Evolutionary conservation across 352 stramenopile species (phyloP).

Genomic region (Globisporangium cystogenes): DNA sequence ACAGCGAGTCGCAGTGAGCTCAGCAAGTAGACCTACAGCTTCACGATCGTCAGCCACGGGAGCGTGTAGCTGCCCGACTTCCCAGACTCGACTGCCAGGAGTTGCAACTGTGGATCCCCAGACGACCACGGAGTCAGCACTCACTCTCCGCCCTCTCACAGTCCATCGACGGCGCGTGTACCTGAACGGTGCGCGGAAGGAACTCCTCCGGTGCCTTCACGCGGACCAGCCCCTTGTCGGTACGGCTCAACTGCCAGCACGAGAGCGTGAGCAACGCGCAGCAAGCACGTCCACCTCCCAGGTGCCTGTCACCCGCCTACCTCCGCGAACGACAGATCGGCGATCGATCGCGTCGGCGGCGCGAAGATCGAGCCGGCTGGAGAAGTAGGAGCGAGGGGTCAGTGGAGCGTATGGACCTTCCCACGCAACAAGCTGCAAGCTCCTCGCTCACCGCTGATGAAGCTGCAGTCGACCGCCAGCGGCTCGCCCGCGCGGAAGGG

Average conservation of each 20-base stretch:
- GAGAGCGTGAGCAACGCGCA: conserved; percentile 1
- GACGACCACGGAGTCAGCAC: not conserved
- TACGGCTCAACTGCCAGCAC: conserved; percentile 55
- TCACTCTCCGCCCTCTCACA: too few species aligned
- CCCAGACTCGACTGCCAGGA: conserved; percentile 29
- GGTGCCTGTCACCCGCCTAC: conserved; percentile 26
- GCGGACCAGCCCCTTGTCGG: conserved; percentile 70
- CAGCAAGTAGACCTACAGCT: conserved; percentile 26
- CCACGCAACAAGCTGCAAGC: too few species aligned
- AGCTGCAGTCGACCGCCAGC: conserved; percentile 83
- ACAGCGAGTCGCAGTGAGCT: too few species aligned
- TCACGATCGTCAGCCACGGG: conserved; percentile 28
- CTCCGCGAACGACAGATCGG: conserved; percentile 77
- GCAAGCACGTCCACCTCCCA: not conserved
- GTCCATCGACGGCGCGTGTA: conserved; percentile 16
- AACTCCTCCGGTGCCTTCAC: conserved; percentile 79
- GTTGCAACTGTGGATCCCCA: conserved; percentile 22
- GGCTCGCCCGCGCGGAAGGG: conserved; percentile 79
- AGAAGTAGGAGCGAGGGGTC: too few species aligned
- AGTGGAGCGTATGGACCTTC: too few species aligned
- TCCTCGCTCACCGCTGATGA: conserved; percentile 66
- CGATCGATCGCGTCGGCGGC: conserved; percentile 65
- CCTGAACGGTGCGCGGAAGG: conserved; percentile 67
- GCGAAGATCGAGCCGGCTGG: conserved; percentile 75
- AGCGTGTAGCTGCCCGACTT: conserved; percentile 35